Evolutionary conservation across 2,329 filamentous ascomycete species (phyloP), one percentile per base, ranked within the genome.

Genomic region (Xylariaceae sp.): DNA sequence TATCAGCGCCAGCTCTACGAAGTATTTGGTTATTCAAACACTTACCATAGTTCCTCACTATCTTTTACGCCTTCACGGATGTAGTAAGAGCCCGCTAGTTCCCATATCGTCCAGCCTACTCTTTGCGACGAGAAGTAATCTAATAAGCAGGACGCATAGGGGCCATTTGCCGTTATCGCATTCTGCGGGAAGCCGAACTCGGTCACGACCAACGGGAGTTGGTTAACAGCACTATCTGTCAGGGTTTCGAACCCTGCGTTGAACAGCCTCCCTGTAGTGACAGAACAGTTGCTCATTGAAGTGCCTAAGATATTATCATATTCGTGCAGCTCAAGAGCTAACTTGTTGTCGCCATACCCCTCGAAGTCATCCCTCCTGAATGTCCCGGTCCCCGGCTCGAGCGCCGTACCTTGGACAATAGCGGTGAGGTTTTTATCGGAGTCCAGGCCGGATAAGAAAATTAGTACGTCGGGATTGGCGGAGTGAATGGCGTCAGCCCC

Each of bases 281-380:
- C 68, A 9, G 64, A 66, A 62, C 82, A 86, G 57, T 73, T 75
- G 0, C 65, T 75, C 0, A 75, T 72, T 0, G 69, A 61, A 2
- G 57, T 37, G n/a, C 57, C 55, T 3, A 59, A 21, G 24, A 69
- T 66, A 52, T 75, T 82, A 51, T 82, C 74, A 64, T 86, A 85
- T 65, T 81, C 83, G 72, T 86, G 82, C 7, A 85, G 69, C 66
- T 86, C 83, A 1, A 85, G 75, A 4, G 83, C 81, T 0, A 85
- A 68, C 67, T 85, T 85, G 58, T 82, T 67, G 6, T 81, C 67
- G 3, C 67, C 71, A 59, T 78, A 81, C 1, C 72, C 75, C 0
- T 68, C 55, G 56, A 83, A 84, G 52, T 81, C 76, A 26, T 64
- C 64, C 3, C 72, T 64, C 37, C 64, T 70, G 62, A 84, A 85